Evolutionary conservation across 805 yeast genomes (phyloP).

Genomic region (Cyberlindnera galapagoensis): DNA sequence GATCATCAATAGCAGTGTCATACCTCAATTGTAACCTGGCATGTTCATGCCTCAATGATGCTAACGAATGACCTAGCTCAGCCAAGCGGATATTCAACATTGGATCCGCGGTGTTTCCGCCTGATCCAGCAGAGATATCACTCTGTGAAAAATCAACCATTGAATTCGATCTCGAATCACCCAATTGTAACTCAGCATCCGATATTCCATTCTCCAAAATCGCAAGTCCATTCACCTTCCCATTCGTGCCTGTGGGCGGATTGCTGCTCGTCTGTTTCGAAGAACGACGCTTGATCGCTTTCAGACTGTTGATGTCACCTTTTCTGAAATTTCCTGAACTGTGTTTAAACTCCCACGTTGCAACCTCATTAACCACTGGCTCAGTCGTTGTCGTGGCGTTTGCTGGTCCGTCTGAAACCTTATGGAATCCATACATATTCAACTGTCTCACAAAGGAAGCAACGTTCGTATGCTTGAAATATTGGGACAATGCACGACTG

Average conservation of each 20-base stretch:
- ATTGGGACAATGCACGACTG: conserved; percentile 56
- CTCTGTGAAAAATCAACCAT: conserved; percentile 10
- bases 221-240: not conserved
- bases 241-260: conserved; percentile 2
- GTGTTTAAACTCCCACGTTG: conserved; percentile 84
- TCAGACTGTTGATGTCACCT: conserved; percentile 70
- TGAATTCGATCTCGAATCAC: conserved; percentile 18
- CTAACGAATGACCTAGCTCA: conserved; percentile 34
- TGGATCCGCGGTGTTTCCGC: conserved; percentile 15
- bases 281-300: conserved; percentile 74
- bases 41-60: conserved; percentile 36
- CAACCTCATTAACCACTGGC: conserved; percentile 9
- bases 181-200: conserved; percentile 18
- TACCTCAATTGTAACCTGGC: conserved; percentile 36
- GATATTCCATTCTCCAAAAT: conserved; percentile 8
- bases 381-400: not conserved
- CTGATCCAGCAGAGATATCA: too few relatives aligned
- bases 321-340: conserved; percentile 70
- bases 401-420: conserved; percentile 35
- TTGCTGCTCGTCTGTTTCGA: conserved; percentile 29
- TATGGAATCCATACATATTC: conserved; percentile 68
- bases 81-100: conserved; percentile 22
- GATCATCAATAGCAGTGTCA: conserved; percentile 42
- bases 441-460: conserved; percentile 75
- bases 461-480: conserved; percentile 76